These are phyloP conservation scores for Patellifolia procumbens DNA, from an alignment of 179 eudicot genomes.

Conservation along the genomic window DNA sequence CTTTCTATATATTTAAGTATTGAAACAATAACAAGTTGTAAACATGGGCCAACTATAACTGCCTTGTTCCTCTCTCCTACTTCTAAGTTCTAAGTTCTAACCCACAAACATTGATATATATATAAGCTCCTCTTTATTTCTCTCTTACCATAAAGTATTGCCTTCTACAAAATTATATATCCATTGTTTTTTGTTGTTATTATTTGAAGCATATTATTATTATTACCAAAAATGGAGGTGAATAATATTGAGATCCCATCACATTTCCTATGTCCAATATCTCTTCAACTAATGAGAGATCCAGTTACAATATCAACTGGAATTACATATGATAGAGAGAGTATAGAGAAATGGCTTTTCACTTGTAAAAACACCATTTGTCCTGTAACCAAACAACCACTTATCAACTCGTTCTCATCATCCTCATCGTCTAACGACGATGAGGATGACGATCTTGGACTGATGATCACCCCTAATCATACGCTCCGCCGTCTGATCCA, in stretches of 20 bases:
- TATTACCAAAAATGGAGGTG: conserved; percentile 30
- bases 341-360: conserved; percentile 71
- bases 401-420: background rate
- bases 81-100: background rate
- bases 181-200: too few species aligned
- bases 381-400: conserved; percentile 72
- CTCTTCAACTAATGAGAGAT: conserved; percentile 80
- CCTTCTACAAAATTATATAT: too few species aligned
- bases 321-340: conserved; percentile 70
- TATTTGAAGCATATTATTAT: background rate
- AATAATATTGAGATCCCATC: conserved; percentile 36
- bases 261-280: conserved; percentile 86
- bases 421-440: conserved; percentile 1
- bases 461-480: conserved; percentile 65
- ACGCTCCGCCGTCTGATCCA: conserved; percentile 82
- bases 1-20: conserved; percentile 23
- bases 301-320: conserved; percentile 90
- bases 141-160: too few species aligned
- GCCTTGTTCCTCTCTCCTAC: background rate
- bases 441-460: background rate
- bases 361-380: conserved; percentile 49
- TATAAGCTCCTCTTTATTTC: background rate
- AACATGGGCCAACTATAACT: background rate
- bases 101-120: background rate
- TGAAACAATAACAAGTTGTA: conserved; percentile 21